Base-by-base conservation (phyloP, 306 rosid species). In the Castanospermum australe region DNA sequence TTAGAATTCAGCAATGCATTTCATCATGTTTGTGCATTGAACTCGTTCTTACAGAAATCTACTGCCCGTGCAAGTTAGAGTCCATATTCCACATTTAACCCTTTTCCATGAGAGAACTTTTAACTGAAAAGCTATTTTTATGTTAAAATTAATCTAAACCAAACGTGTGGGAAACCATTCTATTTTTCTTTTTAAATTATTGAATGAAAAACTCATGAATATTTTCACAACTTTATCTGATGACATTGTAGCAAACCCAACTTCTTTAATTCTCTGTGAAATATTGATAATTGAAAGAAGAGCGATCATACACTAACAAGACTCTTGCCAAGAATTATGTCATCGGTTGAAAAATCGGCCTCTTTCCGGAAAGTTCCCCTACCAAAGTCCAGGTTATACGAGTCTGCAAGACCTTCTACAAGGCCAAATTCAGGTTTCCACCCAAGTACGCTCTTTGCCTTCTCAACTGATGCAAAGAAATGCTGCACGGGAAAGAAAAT, bases 331-430 rank as follows among this genome's bases (percentile, higher is more conserved):
- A 95, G 94, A 75, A 95, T 95, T 4, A 93, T 84, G 87, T 95
- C 99, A 86, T 95, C 99, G 5, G 99, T 93, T 41, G 88, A 79
- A 78, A 93, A 95, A 87, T 95, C 98, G 60, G 99, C 90, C 73
- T 76, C 98, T 86, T 95, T 95, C 42, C 99, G 81, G 89, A 41
- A 93, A 28, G 98, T 91, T 64, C 99, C 98, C 86, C 97, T 83
- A 0, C 98, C 99, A 69, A 95, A 95, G 86, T 95, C 99, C 33
- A 91, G 80, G 79, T 91, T 86, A 83, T 91, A 95, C 4, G 98
- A 95, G 82, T 93, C 97, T 32, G 97, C 57, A 69, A 95, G 97
- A 73, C 99, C 98, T 79, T 89, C 97, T 62, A 95, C 96, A 68
- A 91, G 85, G 5, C 78, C 89, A 30, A 85, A 90, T n/a, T 93